Evolutionary conservation across 2,329 filamentous ascomycete genomes (phyloP).

Genomic region (Apiospora pterosperma): DNA sequence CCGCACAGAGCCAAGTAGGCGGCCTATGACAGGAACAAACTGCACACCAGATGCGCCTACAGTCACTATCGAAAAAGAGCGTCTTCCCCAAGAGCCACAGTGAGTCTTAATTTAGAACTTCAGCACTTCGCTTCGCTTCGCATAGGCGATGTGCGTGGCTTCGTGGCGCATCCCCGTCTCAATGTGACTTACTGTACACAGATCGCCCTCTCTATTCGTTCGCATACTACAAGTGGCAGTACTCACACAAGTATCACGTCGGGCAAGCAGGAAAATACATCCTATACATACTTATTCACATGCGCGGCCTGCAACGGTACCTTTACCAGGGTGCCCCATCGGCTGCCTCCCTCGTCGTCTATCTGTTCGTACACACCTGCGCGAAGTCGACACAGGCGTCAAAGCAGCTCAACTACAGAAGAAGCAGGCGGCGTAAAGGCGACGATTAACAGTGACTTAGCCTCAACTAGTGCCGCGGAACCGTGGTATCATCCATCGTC

Average conservation of each 20-base stretch:
- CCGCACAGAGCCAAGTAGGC: background rate
- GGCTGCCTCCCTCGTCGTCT: background rate
- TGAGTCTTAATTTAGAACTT: conserved; percentile 2
- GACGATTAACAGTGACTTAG: background rate
- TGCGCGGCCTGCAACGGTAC: background rate
- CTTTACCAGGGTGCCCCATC: background rate
- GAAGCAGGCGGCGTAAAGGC: background rate
- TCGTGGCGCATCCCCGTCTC: background rate
- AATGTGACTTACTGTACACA: conserved; percentile 1
- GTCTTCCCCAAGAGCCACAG: background rate
- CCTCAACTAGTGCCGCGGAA: conserved; percentile 1
- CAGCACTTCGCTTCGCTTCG: background rate
- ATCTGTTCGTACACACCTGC: background rate
- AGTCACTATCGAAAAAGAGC: background rate
- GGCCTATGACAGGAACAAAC: background rate
- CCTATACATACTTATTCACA: background rate
- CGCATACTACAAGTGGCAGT: background rate
- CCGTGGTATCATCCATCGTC: background rate
- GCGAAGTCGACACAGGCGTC: background rate
- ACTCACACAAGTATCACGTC: background rate
- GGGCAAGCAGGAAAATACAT: background rate
- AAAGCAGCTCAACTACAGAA: background rate
- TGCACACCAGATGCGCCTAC: background rate
- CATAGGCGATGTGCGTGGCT: background rate
- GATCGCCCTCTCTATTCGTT: background rate